phyloP scores from a whole-genome alignment of 2,329 filamentous ascomycete genomes.

The Aspergillus floridensis region DNA sequence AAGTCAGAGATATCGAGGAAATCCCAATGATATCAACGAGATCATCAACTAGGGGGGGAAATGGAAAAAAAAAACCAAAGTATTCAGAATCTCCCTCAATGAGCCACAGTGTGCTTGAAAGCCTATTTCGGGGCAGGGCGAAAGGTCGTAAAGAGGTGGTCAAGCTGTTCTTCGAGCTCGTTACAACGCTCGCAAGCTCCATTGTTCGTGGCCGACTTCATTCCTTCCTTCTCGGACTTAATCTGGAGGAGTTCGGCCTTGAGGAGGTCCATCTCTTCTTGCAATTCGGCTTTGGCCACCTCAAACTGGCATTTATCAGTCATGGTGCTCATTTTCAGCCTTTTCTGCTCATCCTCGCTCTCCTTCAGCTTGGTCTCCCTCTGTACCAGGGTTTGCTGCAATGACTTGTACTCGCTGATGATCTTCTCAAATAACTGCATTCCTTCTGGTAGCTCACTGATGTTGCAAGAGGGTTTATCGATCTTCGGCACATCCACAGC shows the following conservation, averaged over 20 bases:
- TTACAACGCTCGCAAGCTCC: neutral
- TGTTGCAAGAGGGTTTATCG: no score
- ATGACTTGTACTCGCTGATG: neutral
- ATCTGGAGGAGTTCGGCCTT: neutral
- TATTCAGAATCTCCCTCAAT: no score
- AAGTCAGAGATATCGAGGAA: no score
- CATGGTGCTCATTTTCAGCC: neutral
- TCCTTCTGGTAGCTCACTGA: neutral
- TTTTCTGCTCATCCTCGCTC: neutral
- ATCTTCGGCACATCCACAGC: neutral
- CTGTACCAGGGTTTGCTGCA: neutral
- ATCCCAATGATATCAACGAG: no score
- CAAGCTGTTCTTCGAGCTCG: neutral
- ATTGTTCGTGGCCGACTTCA: neutral
- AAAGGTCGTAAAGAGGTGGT: neutral
- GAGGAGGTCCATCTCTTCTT: neutral
- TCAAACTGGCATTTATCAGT: neutral
- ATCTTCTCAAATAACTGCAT: neutral
- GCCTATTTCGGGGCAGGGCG: no score
- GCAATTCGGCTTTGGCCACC: neutral
- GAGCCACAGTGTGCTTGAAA: no score
- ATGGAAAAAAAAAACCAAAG: neutral
- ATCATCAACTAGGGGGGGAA: no score
- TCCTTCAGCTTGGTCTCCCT: neutral
- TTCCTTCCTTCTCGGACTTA: neutral